Conservation (phyloP, 2,329 filamentous ascomycete genomes). For the Colletotrichum sp. region DNA sequence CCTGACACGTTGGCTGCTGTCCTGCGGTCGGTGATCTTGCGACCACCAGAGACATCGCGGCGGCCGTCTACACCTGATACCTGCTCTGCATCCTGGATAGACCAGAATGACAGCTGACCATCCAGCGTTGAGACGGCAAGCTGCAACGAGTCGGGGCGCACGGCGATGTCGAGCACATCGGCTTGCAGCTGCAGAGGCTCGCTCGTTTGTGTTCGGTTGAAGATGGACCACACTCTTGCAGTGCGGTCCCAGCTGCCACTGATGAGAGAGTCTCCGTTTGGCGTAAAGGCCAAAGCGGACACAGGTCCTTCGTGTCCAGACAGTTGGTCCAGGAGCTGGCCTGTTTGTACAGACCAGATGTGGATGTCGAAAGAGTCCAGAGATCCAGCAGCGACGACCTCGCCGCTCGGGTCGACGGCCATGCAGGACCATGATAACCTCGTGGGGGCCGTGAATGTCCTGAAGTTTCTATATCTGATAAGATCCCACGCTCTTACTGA, state of each 20-base stretch:
- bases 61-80: slow-evolving; percentile 86
- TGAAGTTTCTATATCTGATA: slow-evolving; percentile 94
- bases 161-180: slow-evolving; percentile 84
- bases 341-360: slow-evolving; percentile 98
- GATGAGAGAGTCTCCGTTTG: slow-evolving; percentile 81
- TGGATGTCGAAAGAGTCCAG: slow-evolving; percentile 97
- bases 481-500: slow-evolving; percentile 96
- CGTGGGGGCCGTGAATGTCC: slow-evolving; percentile 94
- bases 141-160: slow-evolving; percentile 89
- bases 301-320: slow-evolving; percentile 94
- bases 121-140: slow-evolving; percentile 92
- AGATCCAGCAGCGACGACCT: slow-evolving; percentile 94
- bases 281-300: slow-evolving; percentile 84
- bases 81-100: slow-evolving; percentile 84
- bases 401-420: slow-evolving; percentile 95
- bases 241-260: slow-evolving; percentile 98
- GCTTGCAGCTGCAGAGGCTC: slow-evolving; percentile 92
- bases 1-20: slow-evolving; percentile 90
- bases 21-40: slow-evolving; percentile 83
- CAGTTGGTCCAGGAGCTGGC: slow-evolving; percentile 88
- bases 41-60: slow-evolving; percentile 90
- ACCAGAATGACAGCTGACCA: slow-evolving; percentile 95
- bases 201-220: slow-evolving; percentile 90
- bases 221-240: slow-evolving; percentile 95
- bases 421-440: slow-evolving; percentile 91